phyloP scores from a whole-genome alignment of 23 red algal genomes.

The Porphyridium purpureum region DNA sequence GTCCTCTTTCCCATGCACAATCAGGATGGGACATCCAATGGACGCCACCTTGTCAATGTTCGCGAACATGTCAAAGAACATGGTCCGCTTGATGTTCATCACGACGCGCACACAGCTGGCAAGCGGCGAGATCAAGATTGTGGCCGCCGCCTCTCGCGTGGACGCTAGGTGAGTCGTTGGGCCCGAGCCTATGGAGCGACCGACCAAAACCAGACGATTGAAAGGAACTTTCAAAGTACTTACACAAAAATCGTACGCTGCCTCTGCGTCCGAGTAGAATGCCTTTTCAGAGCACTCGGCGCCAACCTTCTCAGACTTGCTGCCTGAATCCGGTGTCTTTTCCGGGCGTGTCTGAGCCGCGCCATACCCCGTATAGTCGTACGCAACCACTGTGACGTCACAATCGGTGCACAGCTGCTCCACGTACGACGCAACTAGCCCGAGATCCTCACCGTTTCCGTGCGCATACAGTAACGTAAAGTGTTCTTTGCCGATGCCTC shows the following conservation, averaged over 20 bases:
- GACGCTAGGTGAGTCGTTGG: conserved; percentile 7
- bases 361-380: conserved; percentile 17
- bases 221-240: background rate
- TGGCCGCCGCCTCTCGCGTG: background rate
- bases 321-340: background rate
- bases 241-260: background rate
- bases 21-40: conserved; percentile 10
- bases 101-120: conserved; percentile 10
- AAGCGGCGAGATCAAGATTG: conserved; percentile 4
- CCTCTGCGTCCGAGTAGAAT: background rate
- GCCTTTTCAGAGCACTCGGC: background rate
- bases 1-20: conserved; percentile 7
- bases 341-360: background rate
- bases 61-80: conserved; percentile 6
- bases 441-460: conserved; percentile 15
- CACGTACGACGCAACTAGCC: conserved; percentile 1
- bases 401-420: conserved; percentile 1
- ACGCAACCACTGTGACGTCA: conserved; percentile 4
- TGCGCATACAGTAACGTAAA: conserved; percentile 7
- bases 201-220: conserved; percentile 4
- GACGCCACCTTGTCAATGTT: conserved; percentile 4
- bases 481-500: no score
- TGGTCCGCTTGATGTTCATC: background rate
- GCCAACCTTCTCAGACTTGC: background rate
- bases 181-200: conserved; percentile 7